These are phyloP conservation scores for Collybia nuda DNA, from an alignment of 768 basidiomycete species.

Conservation along the genomic window DNA sequence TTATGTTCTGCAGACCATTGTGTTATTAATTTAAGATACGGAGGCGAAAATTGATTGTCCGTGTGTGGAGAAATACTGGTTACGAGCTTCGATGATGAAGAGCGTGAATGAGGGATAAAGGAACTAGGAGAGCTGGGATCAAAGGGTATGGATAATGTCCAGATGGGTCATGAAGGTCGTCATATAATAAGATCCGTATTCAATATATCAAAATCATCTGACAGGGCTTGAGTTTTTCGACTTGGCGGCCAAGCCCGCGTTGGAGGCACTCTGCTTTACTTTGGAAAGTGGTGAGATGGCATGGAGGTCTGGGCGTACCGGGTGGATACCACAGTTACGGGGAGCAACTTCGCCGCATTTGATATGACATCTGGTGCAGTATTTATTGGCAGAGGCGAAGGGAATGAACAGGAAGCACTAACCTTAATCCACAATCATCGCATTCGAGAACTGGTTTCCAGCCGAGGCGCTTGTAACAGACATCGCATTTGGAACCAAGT, in stretches of 20 bases:
- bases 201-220: constrained; percentile 9
- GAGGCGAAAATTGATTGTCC: constrained; percentile 1
- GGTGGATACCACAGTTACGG: constrained; percentile 70
- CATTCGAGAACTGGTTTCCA: constrained; percentile 87
- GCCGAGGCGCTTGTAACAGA: constrained; percentile 80
- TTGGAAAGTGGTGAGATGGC: constrained; percentile 38
- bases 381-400: constrained; percentile 9
- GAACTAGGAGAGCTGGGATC: background rate
- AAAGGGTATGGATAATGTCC: background rate
- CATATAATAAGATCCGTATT: background rate
- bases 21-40: background rate
- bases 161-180: background rate
- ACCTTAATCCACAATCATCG: constrained; percentile 86
- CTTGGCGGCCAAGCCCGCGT: constrained; percentile 27
- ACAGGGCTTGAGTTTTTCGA: constrained; percentile 23
- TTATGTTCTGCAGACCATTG: background rate
- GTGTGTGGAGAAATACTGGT: background rate
- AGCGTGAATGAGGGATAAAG: background rate
- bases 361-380: constrained; percentile 63
- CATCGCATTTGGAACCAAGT: constrained; percentile 75
- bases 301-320: constrained; percentile 26
- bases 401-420: constrained; percentile 16
- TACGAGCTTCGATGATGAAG: background rate
- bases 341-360: constrained; percentile 87
- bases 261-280: constrained; percentile 34